These are phyloP conservation scores for Saturnispora diversa DNA, from an alignment of 805 yeast species.

Conservation along the genomic window DNA sequence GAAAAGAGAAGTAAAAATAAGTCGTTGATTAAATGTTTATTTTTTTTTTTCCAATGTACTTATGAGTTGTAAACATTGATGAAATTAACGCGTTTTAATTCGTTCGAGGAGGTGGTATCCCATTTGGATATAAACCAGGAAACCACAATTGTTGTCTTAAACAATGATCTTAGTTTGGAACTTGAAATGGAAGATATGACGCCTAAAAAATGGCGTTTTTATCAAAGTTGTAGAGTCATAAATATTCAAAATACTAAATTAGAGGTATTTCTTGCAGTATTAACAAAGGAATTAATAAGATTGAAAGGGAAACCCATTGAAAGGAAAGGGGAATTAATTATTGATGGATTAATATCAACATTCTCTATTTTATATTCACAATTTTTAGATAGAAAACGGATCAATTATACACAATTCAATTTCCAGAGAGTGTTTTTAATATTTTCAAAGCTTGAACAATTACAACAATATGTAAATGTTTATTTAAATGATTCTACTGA, in stretches of 20 bases:
- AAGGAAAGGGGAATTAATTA: constrained; percentile 8
- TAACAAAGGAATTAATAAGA: background rate
- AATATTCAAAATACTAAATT: background rate
- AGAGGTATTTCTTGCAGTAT: background rate
- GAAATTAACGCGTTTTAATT: constrained; percentile 2
- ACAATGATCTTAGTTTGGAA: constrained; percentile 1
- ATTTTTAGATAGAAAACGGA: constrained; percentile 9
- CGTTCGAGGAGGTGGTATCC: constrained; percentile 1
- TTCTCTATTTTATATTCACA: constrained; percentile 21
- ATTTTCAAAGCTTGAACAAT: constrained; percentile 14
- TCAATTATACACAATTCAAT: constrained; percentile 14
- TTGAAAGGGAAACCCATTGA: background rate
- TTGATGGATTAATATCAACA: constrained; percentile 23
- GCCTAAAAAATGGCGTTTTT: constrained; percentile 2
- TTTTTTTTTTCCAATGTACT: too few relatives aligned
- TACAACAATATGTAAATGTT: constrained; percentile 11
- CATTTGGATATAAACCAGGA: background rate
- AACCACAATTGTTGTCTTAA: background rate
- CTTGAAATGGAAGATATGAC: constrained; percentile 2
- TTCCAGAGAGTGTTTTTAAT: constrained; percentile 14
- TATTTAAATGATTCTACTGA: constrained; percentile 20
- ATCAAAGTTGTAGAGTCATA: background rate
- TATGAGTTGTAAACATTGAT: background rate
- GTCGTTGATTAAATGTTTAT: too few relatives aligned
- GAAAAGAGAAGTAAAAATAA: too few relatives aligned